Percentiles rank a stretch among this genome's conserved stretches.
Conservation (phyloP, 352 stramenopile genomes). For the Phytophthora multivora region DNA sequence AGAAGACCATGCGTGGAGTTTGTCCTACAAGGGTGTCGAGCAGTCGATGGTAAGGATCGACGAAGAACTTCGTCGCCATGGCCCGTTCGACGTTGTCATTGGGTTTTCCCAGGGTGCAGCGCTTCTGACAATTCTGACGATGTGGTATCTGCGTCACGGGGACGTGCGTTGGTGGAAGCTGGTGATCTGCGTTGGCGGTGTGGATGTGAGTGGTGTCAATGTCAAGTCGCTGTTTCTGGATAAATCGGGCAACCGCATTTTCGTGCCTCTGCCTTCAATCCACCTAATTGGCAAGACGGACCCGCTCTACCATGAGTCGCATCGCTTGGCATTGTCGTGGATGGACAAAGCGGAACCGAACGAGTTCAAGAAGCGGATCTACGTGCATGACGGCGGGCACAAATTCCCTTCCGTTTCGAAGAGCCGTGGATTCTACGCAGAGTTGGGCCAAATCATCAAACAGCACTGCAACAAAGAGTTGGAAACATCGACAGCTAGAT, state of each 20-base stretch:
- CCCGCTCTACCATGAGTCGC: conserved; percentile 50
- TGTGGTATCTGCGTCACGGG: conserved; percentile 39
- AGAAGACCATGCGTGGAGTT: conserved; percentile 33
- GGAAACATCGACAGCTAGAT: background rate
- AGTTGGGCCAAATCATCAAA: conserved; percentile 26
- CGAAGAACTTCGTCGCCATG: conserved; percentile 32
- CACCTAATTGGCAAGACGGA: conserved; percentile 70
- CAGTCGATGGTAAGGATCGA: conserved; percentile 45
- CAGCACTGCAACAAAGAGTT: conserved; percentile 28
- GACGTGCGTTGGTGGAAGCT: conserved; percentile 44
- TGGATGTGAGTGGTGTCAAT: conserved; percentile 39
- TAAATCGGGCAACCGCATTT: conserved; percentile 24
- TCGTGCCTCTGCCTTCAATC: conserved; percentile 43
- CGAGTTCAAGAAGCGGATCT: conserved; percentile 29
- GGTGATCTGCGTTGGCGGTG: conserved; percentile 41
- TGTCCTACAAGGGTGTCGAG: conserved; percentile 42
- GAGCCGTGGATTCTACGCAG: conserved; percentile 34
- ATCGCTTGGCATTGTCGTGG: conserved; percentile 43
- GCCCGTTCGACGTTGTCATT: conserved; percentile 52
- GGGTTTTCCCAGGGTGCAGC: conserved; percentile 58
- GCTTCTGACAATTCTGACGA: conserved; percentile 44
- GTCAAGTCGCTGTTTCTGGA: conserved; percentile 45
- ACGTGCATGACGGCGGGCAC: conserved; percentile 43
- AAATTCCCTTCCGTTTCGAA: conserved; percentile 39
- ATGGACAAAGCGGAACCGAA: conserved; percentile 11